These are phyloP conservation scores for Bruguiera sexangula DNA, from an alignment of 345 rosid genomes.

Conservation along the genomic window DNA sequence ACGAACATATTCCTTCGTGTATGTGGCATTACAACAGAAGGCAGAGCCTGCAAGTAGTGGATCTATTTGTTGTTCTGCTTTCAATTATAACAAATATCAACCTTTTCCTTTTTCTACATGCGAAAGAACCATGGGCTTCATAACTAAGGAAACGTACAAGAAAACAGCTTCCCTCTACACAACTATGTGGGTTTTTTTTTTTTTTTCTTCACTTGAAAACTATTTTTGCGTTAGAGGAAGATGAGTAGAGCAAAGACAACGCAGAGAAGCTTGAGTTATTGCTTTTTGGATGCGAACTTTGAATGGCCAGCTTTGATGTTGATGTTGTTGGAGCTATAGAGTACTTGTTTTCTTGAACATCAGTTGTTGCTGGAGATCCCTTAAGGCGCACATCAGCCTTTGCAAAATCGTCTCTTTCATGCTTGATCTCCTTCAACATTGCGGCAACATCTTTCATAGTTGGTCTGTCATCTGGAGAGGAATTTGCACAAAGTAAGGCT, in stretches of 20 bases:
- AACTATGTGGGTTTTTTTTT: background rate
- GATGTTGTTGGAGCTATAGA: slow-evolving; percentile 33
- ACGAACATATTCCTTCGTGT: background rate
- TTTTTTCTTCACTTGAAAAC: slow-evolving; percentile 34
- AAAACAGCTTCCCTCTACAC: slow-evolving; percentile 25
- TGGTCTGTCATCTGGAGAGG: slow-evolving; percentile 77
- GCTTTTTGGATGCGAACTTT: slow-evolving; percentile 45
- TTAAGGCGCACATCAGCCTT: slow-evolving; percentile 73
- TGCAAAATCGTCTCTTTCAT: slow-evolving; percentile 72
- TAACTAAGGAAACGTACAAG: slow-evolving; percentile 14
- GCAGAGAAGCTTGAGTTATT: slow-evolving; percentile 80
- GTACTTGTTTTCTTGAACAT: slow-evolving; percentile 27
- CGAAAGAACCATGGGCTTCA: slow-evolving; percentile 8
- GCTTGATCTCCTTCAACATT: slow-evolving; percentile 91
- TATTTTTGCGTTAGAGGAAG: slow-evolving; percentile 36
- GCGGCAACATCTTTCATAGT: slow-evolving; percentile 92
- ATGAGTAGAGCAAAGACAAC: slow-evolving; percentile 73
- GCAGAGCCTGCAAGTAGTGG: slow-evolving; percentile 10
- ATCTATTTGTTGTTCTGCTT: slow-evolving; percentile 13
- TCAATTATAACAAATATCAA: slow-evolving; percentile 22
- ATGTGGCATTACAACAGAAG: slow-evolving; percentile 3
- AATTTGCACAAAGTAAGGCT: slow-evolving; percentile 66
- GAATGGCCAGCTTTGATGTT: slow-evolving; percentile 43
- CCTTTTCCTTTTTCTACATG: slow-evolving; percentile 30
- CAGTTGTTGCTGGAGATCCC: slow-evolving; percentile 47